phyloP scores from a whole-genome alignment of 306 rosid genomes.

The Vigna nakashimae region DNA sequence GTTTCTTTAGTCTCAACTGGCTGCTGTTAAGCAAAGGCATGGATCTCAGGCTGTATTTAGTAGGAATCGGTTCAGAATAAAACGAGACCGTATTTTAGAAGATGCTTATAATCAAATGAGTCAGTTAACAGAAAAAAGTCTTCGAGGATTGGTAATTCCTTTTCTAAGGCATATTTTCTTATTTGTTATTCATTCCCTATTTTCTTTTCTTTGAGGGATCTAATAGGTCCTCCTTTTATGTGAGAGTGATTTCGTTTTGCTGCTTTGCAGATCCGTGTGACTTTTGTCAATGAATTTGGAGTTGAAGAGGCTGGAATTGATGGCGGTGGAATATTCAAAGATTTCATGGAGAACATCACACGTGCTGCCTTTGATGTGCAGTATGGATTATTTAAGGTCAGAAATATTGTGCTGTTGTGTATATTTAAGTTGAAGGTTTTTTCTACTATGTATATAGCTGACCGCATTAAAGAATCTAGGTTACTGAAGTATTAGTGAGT shows the following conservation, averaged over 20 bases:
- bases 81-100: constrained; percentile 89
- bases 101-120: constrained; percentile 97
- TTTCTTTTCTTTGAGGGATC: constrained; percentile 30
- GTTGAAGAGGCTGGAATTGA: constrained; percentile 99
- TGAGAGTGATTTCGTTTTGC: background rate
- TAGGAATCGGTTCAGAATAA: constrained; percentile 89
- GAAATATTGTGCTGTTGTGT: constrained; percentile 26
- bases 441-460: background rate
- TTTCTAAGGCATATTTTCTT: constrained; percentile 27
- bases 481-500: background rate
- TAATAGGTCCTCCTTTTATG: constrained; percentile 14
- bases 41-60: constrained; percentile 73
- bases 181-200: constrained; percentile 27
- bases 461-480: constrained; percentile 3
- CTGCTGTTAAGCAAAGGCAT: constrained; percentile 79
- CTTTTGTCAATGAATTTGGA: constrained; percentile 97
- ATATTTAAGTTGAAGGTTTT: constrained; percentile 15
- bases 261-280: constrained; percentile 81
- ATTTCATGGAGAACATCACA: constrained; percentile 99
- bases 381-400: constrained; percentile 95
- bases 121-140: constrained; percentile 90
- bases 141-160: constrained; percentile 77
- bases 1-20: constrained; percentile 88
- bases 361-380: constrained; percentile 99
- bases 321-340: constrained; percentile 99